phyloP scores from a whole-genome alignment of 148 eudicot species.

The Pouteria glomerata region DNA sequence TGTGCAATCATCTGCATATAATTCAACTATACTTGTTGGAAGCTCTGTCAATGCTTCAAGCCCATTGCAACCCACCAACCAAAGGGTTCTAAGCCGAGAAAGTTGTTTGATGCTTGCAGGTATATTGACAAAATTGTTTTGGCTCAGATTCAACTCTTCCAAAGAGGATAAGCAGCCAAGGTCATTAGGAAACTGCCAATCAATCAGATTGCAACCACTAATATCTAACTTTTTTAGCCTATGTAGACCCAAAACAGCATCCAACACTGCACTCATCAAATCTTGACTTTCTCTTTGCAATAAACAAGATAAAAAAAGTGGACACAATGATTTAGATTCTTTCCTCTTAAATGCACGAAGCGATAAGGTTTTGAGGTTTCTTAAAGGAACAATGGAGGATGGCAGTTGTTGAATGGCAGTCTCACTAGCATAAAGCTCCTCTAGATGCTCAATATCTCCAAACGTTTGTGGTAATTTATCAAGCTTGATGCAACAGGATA shows the following conservation, averaged over 20 bases:
- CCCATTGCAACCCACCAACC: not conserved
- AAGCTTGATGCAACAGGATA: conserved; percentile 4
- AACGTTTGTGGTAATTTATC: conserved; percentile 3
- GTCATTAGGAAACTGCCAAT: not conserved
- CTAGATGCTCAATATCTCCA: not conserved
- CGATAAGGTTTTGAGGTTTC: not conserved
- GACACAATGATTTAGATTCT: not conserved
- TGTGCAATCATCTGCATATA: not conserved
- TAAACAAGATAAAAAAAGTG: not conserved
- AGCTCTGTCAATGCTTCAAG: not conserved
- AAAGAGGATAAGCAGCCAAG: not conserved
- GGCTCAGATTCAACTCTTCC: not conserved
- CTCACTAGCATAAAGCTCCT: not conserved
- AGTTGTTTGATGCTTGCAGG: not conserved
- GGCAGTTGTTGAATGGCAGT: not conserved
- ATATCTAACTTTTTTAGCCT: too few species aligned
- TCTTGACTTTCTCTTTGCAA: not conserved
- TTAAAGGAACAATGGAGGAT: not conserved
- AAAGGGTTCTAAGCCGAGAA: not conserved
- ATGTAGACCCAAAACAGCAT: not conserved
- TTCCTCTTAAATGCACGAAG: not conserved
- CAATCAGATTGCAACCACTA: not conserved
- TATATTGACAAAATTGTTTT: not conserved
- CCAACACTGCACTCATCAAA: not conserved
- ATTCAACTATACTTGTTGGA: not conserved